Percentiles rank a stretch among this genome's conserved stretches.
These are phyloP conservation scores for Dictyostelium intermedium DNA, from an alignment of 78 protist genomes.

Conservation along the genomic window DNA sequence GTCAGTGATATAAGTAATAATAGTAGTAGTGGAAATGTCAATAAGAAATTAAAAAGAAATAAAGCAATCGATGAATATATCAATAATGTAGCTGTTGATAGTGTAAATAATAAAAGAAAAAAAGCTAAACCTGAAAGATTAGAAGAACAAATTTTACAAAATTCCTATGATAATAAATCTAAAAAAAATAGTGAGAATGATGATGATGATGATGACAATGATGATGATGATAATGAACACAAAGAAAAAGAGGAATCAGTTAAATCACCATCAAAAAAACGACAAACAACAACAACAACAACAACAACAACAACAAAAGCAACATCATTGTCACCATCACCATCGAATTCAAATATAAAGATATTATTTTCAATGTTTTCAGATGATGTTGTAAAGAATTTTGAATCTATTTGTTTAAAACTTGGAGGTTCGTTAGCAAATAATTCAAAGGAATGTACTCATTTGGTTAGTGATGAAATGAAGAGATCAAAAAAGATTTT, in stretches of 20 bases:
- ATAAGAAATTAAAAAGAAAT: neutral
- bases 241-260: neutral
- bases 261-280: neutral
- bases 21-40: neutral
- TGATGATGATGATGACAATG: neutral
- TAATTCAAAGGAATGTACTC: neutral
- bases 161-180: neutral
- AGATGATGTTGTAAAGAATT: neutral
- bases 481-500: constrained; percentile 24
- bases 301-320: neutral
- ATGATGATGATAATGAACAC: neutral
- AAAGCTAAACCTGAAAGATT: neutral
- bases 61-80: neutral
- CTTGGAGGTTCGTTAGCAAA: constrained; percentile 24
- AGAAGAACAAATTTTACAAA: constrained; percentile 7
- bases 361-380: constrained; percentile 14
- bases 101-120: neutral
- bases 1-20: neutral
- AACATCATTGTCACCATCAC: neutral
- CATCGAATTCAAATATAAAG: neutral
- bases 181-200: neutral
- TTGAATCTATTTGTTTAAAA: neutral
- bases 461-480: constrained; percentile 28
- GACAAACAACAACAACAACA: neutral
- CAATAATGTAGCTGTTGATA: neutral